A percentile compares a stretch with the other conserved stretches of the same genome.
phyloP scores from a whole-genome alignment of 2,329 filamentous ascomycete genomes.

The Pyrenophora graminea region DNA sequence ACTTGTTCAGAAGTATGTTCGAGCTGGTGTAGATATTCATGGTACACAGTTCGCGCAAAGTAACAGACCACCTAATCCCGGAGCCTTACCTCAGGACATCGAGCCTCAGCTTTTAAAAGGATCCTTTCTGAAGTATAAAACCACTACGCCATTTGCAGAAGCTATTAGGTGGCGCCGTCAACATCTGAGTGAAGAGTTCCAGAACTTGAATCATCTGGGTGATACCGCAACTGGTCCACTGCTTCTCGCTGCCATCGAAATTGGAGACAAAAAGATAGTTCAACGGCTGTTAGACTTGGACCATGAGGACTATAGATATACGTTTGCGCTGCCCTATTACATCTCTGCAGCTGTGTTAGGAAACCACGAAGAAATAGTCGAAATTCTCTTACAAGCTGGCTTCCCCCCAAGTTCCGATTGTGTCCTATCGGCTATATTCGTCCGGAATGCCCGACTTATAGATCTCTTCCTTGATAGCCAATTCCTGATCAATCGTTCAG shows the following conservation, averaged over 20 bases:
- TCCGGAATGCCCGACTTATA: background rate
- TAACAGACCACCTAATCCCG: background rate
- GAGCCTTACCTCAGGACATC: background rate
- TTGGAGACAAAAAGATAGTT: background rate
- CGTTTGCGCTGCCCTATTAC: background rate
- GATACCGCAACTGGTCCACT: accelerated
- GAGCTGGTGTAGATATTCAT: background rate
- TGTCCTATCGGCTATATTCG: background rate
- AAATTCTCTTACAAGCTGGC: background rate
- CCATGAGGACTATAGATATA: too few species aligned
- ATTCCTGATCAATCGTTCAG: background rate
- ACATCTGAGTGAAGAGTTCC: background rate
- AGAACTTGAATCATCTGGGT: background rate
- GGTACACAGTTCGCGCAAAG: accelerated
- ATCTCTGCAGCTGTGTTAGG: background rate
- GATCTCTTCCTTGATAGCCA: background rate
- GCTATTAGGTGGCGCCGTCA: background rate
- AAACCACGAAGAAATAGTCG: background rate
- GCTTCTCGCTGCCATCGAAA: background rate
- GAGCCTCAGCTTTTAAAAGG: background rate
- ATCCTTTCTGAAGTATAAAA: accelerated
- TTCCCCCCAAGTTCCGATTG: background rate
- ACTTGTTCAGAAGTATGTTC: background rate
- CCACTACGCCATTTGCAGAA: background rate
- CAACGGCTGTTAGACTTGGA: background rate